Evolutionary conservation across 108 stramenopile genomes (phyloP).

Genomic region (Nitzschia palea): DNA sequence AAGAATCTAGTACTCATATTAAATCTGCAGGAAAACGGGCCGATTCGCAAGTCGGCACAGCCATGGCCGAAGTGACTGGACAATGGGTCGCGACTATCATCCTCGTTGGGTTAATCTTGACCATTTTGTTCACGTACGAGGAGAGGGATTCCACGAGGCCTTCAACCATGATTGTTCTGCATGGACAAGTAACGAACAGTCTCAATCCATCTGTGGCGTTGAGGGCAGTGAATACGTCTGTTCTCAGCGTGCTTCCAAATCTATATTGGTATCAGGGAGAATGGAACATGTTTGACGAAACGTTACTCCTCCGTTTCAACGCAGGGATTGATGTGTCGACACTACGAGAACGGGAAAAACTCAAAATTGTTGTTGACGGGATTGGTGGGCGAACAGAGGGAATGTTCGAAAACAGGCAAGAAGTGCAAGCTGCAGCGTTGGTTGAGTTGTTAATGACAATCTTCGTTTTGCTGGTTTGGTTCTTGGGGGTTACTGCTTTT

Average conservation of each 20-base stretch:
- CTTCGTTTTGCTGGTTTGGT: slow-evolving; percentile 69
- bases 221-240: slow-evolving; percentile 57
- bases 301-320: slow-evolving; percentile 19
- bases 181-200: slow-evolving; percentile 35
- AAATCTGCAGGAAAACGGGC: background rate
- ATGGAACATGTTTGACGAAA: slow-evolving; percentile 11
- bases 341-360: slow-evolving; percentile 59
- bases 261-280: slow-evolving; percentile 39
- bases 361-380: slow-evolving; percentile 43
- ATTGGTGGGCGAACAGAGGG: slow-evolving; percentile 40
- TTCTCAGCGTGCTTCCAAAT: slow-evolving; percentile 48
- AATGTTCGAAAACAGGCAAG: slow-evolving; percentile 38
- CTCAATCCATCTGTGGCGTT: slow-evolving; percentile 26
- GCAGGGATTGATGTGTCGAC: slow-evolving; percentile 14
- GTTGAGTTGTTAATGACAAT: slow-evolving; percentile 53
- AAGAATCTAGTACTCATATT: background rate
- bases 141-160: slow-evolving; percentile 31
- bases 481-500: slow-evolving; percentile 72
- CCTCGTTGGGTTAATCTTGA: slow-evolving; percentile 48
- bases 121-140: slow-evolving; percentile 44
- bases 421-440: slow-evolving; percentile 23
- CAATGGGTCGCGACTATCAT: slow-evolving; percentile 60
- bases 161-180: slow-evolving; percentile 44
- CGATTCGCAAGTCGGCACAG: slow-evolving; percentile 55
- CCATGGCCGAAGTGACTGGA: slow-evolving; percentile 75